Base-by-base conservation (phyloP, 768 basidiomycete genomes). In the Boletus pseudo-olivaceus region DNA sequence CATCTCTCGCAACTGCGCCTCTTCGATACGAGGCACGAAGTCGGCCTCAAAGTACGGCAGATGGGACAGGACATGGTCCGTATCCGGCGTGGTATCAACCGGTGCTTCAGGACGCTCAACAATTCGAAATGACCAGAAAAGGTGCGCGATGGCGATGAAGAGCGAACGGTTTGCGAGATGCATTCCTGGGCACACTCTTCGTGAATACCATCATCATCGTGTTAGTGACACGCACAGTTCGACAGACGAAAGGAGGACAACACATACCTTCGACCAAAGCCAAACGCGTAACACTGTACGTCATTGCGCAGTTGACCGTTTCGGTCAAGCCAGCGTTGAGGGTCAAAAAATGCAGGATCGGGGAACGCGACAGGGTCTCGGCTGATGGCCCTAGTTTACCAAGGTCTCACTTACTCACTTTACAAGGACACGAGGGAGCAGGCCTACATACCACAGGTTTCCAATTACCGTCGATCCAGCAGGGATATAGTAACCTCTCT, bases 91-190 rank as follows among this genome's bases (percentile, higher is more conserved):
- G 0, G 76, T 76, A 63, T 89, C 81, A 50, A 88, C 83, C 0
- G 82, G 81, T 2, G 70, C 64, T 1, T 67, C 61, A 0, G 78
- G 75, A 51, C 82, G 79, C 26, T 77, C 60, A 5, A 68, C 67
- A 29, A 88, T 72, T 1, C 64, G 75, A 70, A 87, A 87, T 0
- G 84, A 79, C 83, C 84, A 87, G 7, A 84, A 73, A 2, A 83
- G 67, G 15, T 83, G 67, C 0, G 84, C 81, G 0, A 83, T 78
- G 57, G 81, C 82, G 42, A 87, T 71, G 62, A 82, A 84, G 0
- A 88, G 68, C 2, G 85, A 86, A 0, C 49, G 54, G 32, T 56
- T 64, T 4, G 64, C 85, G 20, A 87, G 75, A 64, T 84, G 75
- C 59, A 78, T 79, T 1, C 84, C 84, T 0, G 83, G 84, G 55